Conservation (phyloP, 2,329 filamentous ascomycete species). For the Fusarium vanettenii region DNA sequence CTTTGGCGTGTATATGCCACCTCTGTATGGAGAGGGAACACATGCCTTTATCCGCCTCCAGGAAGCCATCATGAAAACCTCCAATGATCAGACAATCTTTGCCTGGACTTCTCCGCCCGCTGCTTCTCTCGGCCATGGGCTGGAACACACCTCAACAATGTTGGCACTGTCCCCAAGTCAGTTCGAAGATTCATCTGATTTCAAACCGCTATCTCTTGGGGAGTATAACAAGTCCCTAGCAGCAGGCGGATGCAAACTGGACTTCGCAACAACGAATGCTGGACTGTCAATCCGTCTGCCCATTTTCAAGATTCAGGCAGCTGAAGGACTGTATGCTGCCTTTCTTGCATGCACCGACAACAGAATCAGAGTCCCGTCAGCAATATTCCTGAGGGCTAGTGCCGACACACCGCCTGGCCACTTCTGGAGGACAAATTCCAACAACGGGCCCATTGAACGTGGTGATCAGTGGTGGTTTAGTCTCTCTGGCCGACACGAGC, state of each 20-base stretch:
- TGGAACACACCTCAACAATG: neutral
- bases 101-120: neutral
- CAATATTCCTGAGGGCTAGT: neutral
- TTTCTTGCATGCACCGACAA: neutral
- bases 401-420: neutral
- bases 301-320: neutral
- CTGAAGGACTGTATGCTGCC: neutral
- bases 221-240: neutral
- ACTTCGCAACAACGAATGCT: neutral
- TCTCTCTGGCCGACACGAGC: neutral
- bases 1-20: constrained; percentile 7
- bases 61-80: neutral
- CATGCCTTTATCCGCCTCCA: neutral
- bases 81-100: neutral
- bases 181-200: neutral
- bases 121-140: neutral
- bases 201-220: neutral
- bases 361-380: neutral
- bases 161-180: neutral
- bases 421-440: neutral
- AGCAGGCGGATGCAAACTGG: neutral
- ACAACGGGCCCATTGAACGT: neutral
- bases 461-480: neutral
- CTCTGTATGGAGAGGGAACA: constrained; percentile 3
- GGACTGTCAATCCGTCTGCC: neutral